Evolutionary conservation across 2,329 filamentous ascomycete species (phyloP).

Genomic region (Xylariaceae sp.): DNA sequence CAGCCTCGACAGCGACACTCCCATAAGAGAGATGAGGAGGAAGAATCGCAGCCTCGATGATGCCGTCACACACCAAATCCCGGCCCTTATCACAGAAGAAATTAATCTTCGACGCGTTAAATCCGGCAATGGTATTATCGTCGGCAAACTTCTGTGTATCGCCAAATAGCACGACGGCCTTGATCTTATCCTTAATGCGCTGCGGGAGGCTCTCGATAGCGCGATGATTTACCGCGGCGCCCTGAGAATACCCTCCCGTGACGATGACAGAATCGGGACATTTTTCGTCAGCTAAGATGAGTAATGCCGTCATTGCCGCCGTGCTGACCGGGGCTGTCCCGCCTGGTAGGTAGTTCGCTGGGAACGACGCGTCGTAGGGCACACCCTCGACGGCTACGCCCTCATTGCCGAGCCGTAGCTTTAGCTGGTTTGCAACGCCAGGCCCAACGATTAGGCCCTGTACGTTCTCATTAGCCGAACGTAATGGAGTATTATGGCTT

Average conservation of each 20-base stretch:
- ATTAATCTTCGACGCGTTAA: not conserved
- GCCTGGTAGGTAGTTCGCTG: not conserved
- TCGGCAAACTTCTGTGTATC: constrained; percentile 25
- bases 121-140: not conserved
- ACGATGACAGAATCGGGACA: constrained; percentile 35
- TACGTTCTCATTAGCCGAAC: too few relatives aligned
- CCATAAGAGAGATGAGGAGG: constrained; percentile 5
- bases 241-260: constrained; percentile 31
- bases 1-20: constrained; percentile 1
- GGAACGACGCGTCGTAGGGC: constrained; percentile 30
- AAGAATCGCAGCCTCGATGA: not conserved
- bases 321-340: too few relatives aligned
- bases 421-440: constrained; percentile 13
- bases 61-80: constrained; percentile 5
- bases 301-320: constrained; percentile 25
- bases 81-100: constrained; percentile 1
- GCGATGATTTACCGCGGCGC: constrained; percentile 5
- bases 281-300: constrained; percentile 29
- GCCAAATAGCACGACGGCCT: constrained; percentile 32
- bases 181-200: constrained; percentile 23
- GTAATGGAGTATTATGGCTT: too few relatives aligned
- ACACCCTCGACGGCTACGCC: constrained; percentile 17
- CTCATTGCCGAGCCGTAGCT: constrained; percentile 5
- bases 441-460: constrained; percentile 13
- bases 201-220: constrained; percentile 26